Percentiles rank a stretch among this genome's conserved stretches.
Evolutionary conservation across 1,284 basidiomycete species (phyloP).

Genomic region (Austroboletus rostrupii): DNA sequence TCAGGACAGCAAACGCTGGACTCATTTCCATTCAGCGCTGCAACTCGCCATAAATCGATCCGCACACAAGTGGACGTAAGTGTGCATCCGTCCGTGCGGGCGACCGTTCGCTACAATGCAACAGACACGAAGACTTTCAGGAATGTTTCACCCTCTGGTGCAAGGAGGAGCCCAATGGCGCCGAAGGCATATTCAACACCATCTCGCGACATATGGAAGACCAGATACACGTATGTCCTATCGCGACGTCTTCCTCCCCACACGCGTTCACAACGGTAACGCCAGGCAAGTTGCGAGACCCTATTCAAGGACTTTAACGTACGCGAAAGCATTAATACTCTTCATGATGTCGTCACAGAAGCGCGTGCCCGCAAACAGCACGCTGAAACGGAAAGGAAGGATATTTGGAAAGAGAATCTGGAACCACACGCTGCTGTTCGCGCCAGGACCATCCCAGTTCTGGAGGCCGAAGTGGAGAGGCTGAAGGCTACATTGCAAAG

Average conservation of each 20-base stretch:
- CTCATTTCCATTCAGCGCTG: constrained; percentile 68
- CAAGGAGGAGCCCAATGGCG: constrained; percentile 67
- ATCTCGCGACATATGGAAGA: constrained; percentile 68
- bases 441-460: constrained; percentile 56
- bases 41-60: constrained; percentile 71
- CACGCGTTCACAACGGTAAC: constrained; percentile 1
- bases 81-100: constrained; percentile 15
- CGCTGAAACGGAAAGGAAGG: constrained; percentile 42
- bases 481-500: constrained; percentile 47
- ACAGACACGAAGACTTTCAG: constrained; percentile 70
- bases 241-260: not conserved
- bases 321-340: constrained; percentile 61
- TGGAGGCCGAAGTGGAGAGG: constrained; percentile 52
- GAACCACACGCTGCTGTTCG: constrained; percentile 57
- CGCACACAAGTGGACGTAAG: constrained; percentile 80
- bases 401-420: constrained; percentile 59
- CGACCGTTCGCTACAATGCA: constrained; percentile 1
- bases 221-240: constrained; percentile 49
- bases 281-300: constrained; percentile 42
- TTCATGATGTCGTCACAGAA: constrained; percentile 65
- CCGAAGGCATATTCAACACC: constrained; percentile 60
- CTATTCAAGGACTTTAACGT: constrained; percentile 62
- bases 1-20: constrained; percentile 65
- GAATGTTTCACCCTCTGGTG: constrained; percentile 75
- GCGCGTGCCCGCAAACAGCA: constrained; percentile 59